A percentile compares a stretch with the other conserved stretches of the same genome.
Conservation (phyloP, 768 basidiomycete species). For the Auriscalpium microsporum region DNA sequence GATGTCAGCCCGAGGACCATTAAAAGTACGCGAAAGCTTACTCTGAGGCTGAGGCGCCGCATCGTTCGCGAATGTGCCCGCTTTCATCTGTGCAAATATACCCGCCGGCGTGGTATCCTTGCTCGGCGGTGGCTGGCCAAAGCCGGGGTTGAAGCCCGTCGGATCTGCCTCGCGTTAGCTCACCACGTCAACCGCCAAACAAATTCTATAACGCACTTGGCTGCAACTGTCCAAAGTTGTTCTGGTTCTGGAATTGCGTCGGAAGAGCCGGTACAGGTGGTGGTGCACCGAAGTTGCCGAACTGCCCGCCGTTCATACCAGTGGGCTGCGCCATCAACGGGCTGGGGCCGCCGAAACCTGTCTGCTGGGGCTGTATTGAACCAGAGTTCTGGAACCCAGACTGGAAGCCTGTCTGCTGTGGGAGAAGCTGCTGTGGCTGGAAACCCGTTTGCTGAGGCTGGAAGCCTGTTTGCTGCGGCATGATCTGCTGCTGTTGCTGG, state of each 20-base stretch:
- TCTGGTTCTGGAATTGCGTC: constrained; percentile 24
- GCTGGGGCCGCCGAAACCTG: constrained; percentile 16
- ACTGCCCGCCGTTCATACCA: constrained; percentile 30
- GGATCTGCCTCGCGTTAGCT: constrained; percentile 27
- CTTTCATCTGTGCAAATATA: constrained; percentile 87
- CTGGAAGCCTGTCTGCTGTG: too few relatives aligned
- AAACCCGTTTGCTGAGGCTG: too few relatives aligned
- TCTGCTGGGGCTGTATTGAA: too few relatives aligned
- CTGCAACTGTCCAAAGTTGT: constrained; percentile 25
- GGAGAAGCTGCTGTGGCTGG: too few relatives aligned
- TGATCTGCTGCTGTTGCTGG: too few relatives aligned
- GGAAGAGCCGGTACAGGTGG: constrained; percentile 20
- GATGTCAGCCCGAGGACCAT: constrained; percentile 3
- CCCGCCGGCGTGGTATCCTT: constrained; percentile 66
- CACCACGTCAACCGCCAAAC: neutral
- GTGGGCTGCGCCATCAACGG: constrained; percentile 36
- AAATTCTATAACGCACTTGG: constrained; percentile 26
- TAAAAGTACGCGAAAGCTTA: constrained; percentile 26
- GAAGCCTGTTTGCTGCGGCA: neutral
- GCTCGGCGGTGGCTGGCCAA: constrained; percentile 36
- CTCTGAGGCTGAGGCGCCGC: constrained; percentile 47
- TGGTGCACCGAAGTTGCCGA: constrained; percentile 20
- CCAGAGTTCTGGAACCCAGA: too few relatives aligned
- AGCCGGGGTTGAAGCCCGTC: constrained; percentile 39
- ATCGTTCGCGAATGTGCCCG: constrained; percentile 71